Conservation (phyloP, 139 green algal species). For the Coccomyxa sp. region DNA sequence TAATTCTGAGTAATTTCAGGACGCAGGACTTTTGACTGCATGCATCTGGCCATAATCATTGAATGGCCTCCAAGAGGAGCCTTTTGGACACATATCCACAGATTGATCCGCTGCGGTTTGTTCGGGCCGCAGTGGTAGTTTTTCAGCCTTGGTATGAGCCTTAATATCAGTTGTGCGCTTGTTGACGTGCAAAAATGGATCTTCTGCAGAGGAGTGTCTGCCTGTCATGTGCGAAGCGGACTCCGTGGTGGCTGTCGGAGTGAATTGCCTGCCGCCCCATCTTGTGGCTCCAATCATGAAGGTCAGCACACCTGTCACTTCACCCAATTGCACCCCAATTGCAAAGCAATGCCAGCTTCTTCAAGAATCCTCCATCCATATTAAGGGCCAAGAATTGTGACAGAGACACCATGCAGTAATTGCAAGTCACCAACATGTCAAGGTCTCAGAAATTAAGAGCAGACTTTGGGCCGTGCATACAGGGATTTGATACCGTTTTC, state of each 20-base stretch:
- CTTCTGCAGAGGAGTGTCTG: conserved; percentile 2
- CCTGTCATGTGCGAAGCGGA: conserved; percentile 9
- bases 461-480: background rate
- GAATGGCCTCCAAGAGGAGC: no score
- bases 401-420: no score
- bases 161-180: background rate
- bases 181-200: no score
- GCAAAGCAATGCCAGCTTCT: background rate
- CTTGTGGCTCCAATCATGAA: conserved; percentile 17
- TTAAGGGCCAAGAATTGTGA: background rate
- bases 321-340: background rate
- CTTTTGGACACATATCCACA: no score
- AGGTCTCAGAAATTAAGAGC: background rate
- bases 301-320: background rate
- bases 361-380: background rate
- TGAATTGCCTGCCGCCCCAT: conserved; percentile 33
- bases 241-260: conserved; percentile 17
- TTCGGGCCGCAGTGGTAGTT: no score
- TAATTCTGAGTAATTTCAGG: background rate
- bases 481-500: background rate
- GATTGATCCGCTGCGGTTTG: no score
- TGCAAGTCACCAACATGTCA: background rate
- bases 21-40: background rate
- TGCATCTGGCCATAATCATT: background rate
- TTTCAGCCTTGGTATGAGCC: background rate